Base-by-base conservation (phyloP, 2,329 filamentous ascomycete genomes). In the Mycogone perniciosa region DNA sequence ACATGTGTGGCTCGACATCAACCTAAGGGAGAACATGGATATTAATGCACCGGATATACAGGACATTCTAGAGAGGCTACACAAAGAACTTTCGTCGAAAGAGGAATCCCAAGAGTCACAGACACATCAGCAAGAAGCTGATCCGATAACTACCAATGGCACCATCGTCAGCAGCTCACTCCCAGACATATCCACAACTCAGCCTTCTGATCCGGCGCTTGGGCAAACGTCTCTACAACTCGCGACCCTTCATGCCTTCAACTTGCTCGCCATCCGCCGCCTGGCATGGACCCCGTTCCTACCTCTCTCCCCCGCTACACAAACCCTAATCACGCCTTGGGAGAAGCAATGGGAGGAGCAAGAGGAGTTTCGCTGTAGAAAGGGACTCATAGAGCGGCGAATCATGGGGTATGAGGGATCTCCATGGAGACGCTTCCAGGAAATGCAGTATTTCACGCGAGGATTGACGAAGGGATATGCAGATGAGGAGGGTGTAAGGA, bases 161-260 rank as follows among this genome's bases (percentile, higher is more conserved):
- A 20, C 8, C 7, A 4, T 26, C 4, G 29, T 27, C 6, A 39
- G 6, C 10, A 29, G 20, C 10, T n/a, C 7, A 8, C 4, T 20
- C 7, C 6, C n/a, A 7, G n/a, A 31, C 4, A 31, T n/a, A 8
- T 9, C 5, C 9, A 29, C 10, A 13, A 29, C 11, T 26, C 13
- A 31, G 6, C 5, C 5, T 5, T 2, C 42, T 4, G 5, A 9
- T 41, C 7, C 20, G 20, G 29, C 39, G 3, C 11, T 29, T 27
- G 34, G 8, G n/a, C 50, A 49, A 46, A 44, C 44, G 4, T 56
- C 58, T 2, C 50, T 63, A 0, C 59, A 59, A 6, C 57, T 63
- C 7, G 60, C 60, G 20, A 56, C 52, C 3, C 53, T 63, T 1
- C 58, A 62, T 39, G 59, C 60, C 4, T 60, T 61, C 45, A 57